These are phyloP conservation scores for Dryadomyces quercivorus DNA, from an alignment of 2,329 filamentous ascomycete species.

Conservation along the genomic window DNA sequence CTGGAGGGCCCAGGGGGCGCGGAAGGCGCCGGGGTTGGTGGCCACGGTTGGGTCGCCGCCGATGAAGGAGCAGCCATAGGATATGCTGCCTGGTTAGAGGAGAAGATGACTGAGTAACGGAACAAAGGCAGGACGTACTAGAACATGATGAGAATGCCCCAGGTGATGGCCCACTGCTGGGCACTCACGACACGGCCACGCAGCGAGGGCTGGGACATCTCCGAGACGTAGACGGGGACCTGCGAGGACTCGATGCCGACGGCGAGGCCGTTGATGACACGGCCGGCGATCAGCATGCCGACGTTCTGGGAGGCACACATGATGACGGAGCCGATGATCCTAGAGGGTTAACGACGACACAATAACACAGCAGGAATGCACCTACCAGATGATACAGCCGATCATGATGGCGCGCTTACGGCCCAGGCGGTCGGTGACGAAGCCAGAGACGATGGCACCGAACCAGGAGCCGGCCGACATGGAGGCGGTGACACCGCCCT, in stretches of 20 bases:
- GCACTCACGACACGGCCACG: slow-evolving; percentile 30
- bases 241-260: slow-evolving; percentile 64
- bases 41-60: slow-evolving; percentile 7
- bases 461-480: slow-evolving; percentile 62
- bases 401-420: slow-evolving; percentile 38
- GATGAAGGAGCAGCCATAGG: slow-evolving; percentile 33
- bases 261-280: slow-evolving; percentile 57
- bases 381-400: slow-evolving; percentile 36
- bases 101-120: too few species aligned
- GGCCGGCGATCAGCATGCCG: slow-evolving; percentile 51
- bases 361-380: too few species aligned
- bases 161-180: slow-evolving; percentile 24
- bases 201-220: slow-evolving; percentile 40
- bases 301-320: slow-evolving; percentile 32
- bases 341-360: too few species aligned
- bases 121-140: slow-evolving; percentile 12
- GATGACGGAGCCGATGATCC: slow-evolving; percentile 35
- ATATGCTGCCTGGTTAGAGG: slow-evolving; percentile 15
- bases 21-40: slow-evolving; percentile 32
- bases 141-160: slow-evolving; percentile 33
- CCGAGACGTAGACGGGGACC: slow-evolving; percentile 59
- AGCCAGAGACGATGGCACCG: slow-evolving; percentile 48
- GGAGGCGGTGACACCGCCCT: slow-evolving; percentile 55
- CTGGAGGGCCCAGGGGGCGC: slow-evolving; percentile 36
- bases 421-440: slow-evolving; percentile 40